Evolutionary conservation across 805 yeast species (phyloP).

Genomic region (Aciculoconidium aculeatum): DNA sequence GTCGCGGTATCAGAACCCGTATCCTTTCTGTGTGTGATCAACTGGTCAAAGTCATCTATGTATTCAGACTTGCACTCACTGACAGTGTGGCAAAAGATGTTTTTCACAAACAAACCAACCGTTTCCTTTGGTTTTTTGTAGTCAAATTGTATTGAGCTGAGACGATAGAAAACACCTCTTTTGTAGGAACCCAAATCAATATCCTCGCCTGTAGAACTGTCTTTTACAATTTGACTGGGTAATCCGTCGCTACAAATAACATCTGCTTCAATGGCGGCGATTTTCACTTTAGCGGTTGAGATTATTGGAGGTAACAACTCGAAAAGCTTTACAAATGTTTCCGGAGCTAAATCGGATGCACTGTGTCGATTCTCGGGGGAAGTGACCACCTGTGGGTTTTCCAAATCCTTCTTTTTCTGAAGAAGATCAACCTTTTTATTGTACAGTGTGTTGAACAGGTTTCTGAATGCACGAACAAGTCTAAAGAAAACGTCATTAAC

Average conservation of each 20-base stretch:
- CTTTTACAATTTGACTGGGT: constrained; percentile 25
- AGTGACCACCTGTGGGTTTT: constrained; percentile 1
- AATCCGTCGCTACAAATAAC: constrained; percentile 36
- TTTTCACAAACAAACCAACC: constrained; percentile 14
- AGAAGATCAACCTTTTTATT: constrained; percentile 5
- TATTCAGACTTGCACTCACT: constrained; percentile 36
- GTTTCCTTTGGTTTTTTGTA: constrained; percentile 19
- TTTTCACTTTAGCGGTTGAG: constrained; percentile 20
- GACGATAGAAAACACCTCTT: constrained; percentile 30
- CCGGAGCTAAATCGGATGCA: too few species aligned
- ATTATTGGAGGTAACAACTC: constrained; percentile 25
- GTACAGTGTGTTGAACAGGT: constrained; percentile 23
- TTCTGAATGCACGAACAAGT: constrained; percentile 26
- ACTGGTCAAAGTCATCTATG: constrained; percentile 26
- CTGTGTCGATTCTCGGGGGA: too few species aligned
- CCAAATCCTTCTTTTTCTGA: not conserved
- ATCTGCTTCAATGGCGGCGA: constrained; percentile 24
- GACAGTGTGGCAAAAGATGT: constrained; percentile 28
- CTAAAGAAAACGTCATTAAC: constrained; percentile 34
- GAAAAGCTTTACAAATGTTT: constrained; percentile 22
- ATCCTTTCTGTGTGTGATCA: constrained; percentile 13
- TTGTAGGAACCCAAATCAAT: constrained; percentile 31
- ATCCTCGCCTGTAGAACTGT: constrained; percentile 17
- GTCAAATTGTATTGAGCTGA: constrained; percentile 15
- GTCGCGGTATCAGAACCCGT: constrained; percentile 30